These are phyloP conservation scores for Pythium aristosporum DNA, from an alignment of 352 stramenopile species.

Conservation along the genomic window DNA sequence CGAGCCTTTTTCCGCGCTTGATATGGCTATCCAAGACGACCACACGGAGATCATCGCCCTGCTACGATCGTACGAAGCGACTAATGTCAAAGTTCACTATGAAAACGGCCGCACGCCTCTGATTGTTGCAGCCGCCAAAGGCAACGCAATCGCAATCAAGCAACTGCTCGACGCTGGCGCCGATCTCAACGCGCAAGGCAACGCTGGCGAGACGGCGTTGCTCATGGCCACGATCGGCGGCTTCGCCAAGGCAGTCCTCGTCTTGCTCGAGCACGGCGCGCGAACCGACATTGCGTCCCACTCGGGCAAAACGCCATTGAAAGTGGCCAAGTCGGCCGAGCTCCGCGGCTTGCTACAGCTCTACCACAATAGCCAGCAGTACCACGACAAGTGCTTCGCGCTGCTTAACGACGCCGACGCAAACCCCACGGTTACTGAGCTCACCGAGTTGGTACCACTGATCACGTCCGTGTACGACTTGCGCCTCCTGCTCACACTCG, in stretches of 20 bases:
- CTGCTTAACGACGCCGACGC: neutral
- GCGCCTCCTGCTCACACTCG: too few species aligned
- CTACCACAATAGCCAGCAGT: slow-evolving; percentile 14
- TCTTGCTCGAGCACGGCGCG: slow-evolving; percentile 2
- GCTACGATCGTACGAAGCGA: neutral
- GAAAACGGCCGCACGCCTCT: neutral
- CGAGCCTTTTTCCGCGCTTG: neutral
- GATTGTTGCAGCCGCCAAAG: neutral
- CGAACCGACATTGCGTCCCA: neutral
- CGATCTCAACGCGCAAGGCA: neutral
- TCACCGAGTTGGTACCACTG: neutral
- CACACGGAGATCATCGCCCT: neutral
- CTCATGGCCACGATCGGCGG: neutral
- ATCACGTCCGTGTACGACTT: too few species aligned
- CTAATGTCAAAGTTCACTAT: neutral
- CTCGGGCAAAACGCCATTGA: slow-evolving; percentile 1
- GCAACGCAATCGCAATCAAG: too few species aligned
- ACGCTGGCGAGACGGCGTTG: neutral
- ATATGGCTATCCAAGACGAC: neutral
- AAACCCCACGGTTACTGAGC: neutral
- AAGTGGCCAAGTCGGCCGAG: neutral
- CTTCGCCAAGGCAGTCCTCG: neutral
- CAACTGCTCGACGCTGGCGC: neutral
- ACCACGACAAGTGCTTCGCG: slow-evolving; percentile 7
- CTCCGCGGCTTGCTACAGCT: slow-evolving; percentile 2